Conservation (phyloP, 2,329 filamentous ascomycete genomes). For the Fusarium staphyleae region DNA sequence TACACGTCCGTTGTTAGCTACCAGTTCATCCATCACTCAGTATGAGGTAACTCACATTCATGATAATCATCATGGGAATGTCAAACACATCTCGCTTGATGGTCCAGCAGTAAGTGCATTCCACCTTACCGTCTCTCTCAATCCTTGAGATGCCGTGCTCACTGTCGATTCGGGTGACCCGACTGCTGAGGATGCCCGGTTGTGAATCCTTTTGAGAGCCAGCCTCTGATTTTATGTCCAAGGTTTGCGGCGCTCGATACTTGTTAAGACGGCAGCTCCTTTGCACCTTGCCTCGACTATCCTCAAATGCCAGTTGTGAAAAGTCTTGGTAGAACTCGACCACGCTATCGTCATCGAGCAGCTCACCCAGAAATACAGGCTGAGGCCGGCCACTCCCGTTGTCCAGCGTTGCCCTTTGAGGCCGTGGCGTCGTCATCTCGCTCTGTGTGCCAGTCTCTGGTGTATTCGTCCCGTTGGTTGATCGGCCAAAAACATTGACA, state of each 20-base stretch:
- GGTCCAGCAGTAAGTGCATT: slow-evolving; percentile 96
- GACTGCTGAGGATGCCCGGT: slow-evolving; percentile 61
- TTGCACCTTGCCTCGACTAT: slow-evolving; percentile 84
- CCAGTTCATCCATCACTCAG: neutral
- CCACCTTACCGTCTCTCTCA: slow-evolving; percentile 87
- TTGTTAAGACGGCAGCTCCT: slow-evolving; percentile 87
- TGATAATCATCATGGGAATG: slow-evolving; percentile 97
- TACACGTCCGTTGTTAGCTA: slow-evolving; percentile 38
- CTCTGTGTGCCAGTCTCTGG: slow-evolving; percentile 43
- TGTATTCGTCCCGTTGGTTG: slow-evolving; percentile 54
- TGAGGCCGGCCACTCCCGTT: slow-evolving; percentile 63
- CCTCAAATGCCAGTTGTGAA: slow-evolving; percentile 88
- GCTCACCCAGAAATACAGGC: slow-evolving; percentile 88
- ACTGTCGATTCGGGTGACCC: slow-evolving; percentile 69
- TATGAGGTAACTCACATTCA: slow-evolving; percentile 77
- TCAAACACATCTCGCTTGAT: slow-evolving; percentile 97
- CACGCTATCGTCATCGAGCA: slow-evolving; percentile 92
- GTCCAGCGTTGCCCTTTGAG: slow-evolving; percentile 54
- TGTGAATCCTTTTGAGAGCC: slow-evolving; percentile 54
- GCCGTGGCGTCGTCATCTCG: slow-evolving; percentile 60
- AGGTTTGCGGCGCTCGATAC: slow-evolving; percentile 77
- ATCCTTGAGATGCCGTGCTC: slow-evolving; percentile 83
- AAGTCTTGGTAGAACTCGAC: slow-evolving; percentile 97
- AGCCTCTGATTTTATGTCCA: slow-evolving; percentile 49
- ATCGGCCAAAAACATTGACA: slow-evolving; percentile 65